phyloP scores from a whole-genome alignment of 768 basidiomycete species.

The Boletellus ananiceps region DNA sequence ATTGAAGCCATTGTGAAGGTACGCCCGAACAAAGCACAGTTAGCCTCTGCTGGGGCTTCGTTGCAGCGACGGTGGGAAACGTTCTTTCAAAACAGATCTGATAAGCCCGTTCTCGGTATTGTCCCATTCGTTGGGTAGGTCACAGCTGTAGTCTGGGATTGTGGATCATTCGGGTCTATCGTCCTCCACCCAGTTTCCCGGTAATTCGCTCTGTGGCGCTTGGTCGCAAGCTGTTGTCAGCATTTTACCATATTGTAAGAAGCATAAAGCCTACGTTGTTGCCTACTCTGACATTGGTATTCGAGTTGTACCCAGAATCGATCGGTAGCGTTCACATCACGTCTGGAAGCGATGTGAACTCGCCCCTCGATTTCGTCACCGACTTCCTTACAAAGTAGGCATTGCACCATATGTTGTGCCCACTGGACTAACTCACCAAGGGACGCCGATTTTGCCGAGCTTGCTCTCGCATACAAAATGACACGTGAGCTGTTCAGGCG shows the following conservation, averaged over 20 bases:
- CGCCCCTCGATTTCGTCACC: too few species aligned
- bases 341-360: too few species aligned
- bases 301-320: too few species aligned
- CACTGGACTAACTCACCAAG: slow-evolving; percentile 3
- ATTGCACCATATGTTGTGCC: not conserved
- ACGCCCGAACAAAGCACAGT: slow-evolving; percentile 20
- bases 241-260: too few species aligned
- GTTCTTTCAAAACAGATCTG: slow-evolving; percentile 11
- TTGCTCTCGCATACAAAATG: slow-evolving; percentile 54
- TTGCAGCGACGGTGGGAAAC: slow-evolving; percentile 20
- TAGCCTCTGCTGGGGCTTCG: slow-evolving; percentile 17
- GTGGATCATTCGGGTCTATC: not conserved
- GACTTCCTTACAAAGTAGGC: too few species aligned
- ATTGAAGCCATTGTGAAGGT: slow-evolving; percentile 20
- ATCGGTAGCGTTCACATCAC: too few species aligned
- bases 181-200: not conserved
- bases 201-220: slow-evolving; percentile 14
- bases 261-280: too few species aligned
- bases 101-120: slow-evolving; percentile 32
- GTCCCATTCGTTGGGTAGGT: slow-evolving; percentile 38
- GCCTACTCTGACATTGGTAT: too few species aligned
- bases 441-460: slow-evolving; percentile 37
- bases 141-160: not conserved
- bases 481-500: slow-evolving; percentile 51
- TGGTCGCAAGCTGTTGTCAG: slow-evolving; percentile 26